Evolutionary conservation across 306 rosid species (phyloP).

Genomic region (Acacia crassicarpa): DNA sequence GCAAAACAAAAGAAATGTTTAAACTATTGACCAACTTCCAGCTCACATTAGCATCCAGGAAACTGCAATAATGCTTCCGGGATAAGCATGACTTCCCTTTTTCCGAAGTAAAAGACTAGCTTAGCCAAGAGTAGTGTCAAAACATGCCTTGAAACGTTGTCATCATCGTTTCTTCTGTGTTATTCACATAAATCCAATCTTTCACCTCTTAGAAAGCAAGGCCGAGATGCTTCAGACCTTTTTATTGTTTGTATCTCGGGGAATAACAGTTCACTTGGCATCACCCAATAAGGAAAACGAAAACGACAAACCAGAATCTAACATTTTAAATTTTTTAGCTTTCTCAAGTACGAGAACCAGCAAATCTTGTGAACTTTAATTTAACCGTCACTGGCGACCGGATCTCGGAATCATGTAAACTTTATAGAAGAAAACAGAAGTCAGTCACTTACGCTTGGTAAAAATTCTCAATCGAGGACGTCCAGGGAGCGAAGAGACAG

Average conservation of each 20-base stretch:
- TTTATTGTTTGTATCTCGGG: neutral
- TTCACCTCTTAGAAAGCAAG: neutral
- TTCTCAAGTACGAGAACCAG: neutral
- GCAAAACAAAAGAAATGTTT: neutral
- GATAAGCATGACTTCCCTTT: neutral
- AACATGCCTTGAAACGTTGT: neutral
- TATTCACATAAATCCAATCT: neutral
- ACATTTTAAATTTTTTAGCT: neutral
- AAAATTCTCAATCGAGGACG: slow-evolving; percentile 51
- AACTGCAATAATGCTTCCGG: neutral
- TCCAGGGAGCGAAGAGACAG: slow-evolving; percentile 46
- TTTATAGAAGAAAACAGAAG: slow-evolving; percentile 16
- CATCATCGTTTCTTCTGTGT: neutral
- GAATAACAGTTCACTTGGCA: neutral
- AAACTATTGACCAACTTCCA: neutral
- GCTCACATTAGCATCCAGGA: neutral
- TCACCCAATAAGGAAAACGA: neutral
- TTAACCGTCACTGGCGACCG: neutral
- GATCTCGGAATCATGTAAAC: slow-evolving; percentile 16
- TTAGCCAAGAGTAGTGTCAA: neutral
- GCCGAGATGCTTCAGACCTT: neutral
- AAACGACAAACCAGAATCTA: slow-evolving; percentile 15
- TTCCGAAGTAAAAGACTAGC: neutral
- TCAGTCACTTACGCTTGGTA: slow-evolving; percentile 74
- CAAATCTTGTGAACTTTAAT: neutral